Evolutionary conservation across 2,329 filamentous ascomycete genomes (phyloP), one percentile per base, ranked within the genome.

Genomic region (Xylaria sp.): DNA sequence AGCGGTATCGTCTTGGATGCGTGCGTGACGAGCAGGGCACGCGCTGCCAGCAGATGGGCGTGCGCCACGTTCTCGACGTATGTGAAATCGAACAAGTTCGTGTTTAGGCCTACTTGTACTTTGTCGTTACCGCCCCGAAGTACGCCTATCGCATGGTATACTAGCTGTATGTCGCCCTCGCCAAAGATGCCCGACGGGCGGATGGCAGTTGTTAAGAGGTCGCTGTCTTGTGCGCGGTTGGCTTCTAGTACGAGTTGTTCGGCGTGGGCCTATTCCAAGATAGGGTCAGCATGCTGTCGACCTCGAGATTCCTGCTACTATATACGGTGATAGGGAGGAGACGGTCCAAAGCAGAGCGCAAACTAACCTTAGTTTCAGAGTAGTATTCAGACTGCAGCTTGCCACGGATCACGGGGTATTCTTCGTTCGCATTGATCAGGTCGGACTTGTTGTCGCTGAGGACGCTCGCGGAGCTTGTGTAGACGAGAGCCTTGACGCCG

Each of bases 121-220:
- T 87, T 88, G 45, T 93, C 91, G 71, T 92, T 90, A 75, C 88
- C 85, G 69, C 88, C 85, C 67, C 85, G 84, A 78, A 91, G 92
- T 74, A 92, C 89, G 70, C 89, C 87, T 75, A 97, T 84, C 70
- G 98, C 87, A 73, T 91, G 89, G 71, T 90, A 88, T 39, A 95
- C 88, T 14, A 90, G 81, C 77, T 94, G 91, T 61, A 89, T 88
- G 82, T 99, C 96, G 75, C 93, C 93, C 77, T 96, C 93, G 75
- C 95, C 95, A 77, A 97, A 93, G 79, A 98, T 97, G 72, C 93
- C 93, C 12, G 93, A 92, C 6, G 94, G 93, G 17, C 96, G 92
- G 71, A 98, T 87, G 34, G 94, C 86, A 76, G 88, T 88, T n/a
- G 94, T 97, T 9, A 93, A 84, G 79, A 97, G 89, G 51, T 83